phyloP scores from a whole-genome alignment of 2,329 filamentous ascomycete genomes.

The Triangularia setosa region DNA sequence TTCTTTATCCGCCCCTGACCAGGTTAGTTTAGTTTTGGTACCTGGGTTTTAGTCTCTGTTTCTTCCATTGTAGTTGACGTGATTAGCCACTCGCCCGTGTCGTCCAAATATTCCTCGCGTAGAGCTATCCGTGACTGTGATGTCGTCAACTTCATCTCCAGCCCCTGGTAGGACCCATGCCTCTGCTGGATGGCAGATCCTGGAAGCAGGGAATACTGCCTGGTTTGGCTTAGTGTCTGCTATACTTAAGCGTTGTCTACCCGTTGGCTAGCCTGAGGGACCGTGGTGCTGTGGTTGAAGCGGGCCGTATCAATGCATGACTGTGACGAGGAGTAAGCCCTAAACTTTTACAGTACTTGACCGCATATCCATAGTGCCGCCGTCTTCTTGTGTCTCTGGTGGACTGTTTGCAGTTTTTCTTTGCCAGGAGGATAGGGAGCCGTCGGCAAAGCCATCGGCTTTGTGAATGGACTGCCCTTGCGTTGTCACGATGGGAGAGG shows the following conservation, averaged over 20 bases:
- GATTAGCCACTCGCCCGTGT: not conserved
- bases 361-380: not conserved
- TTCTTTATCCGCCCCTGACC: not conserved
- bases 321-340: not conserved
- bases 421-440: not conserved
- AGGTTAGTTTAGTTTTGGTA: not conserved
- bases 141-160: not conserved
- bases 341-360: not conserved
- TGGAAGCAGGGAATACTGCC: not conserved
- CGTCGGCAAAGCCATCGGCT: not conserved
- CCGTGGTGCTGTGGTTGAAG: not conserved
- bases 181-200: not conserved
- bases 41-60: not conserved
- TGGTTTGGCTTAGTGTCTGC: not conserved
- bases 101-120: not conserved
- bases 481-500: not conserved
- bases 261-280: not conserved
- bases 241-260: not conserved
- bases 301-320: slow-evolving; percentile 2
- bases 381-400: not conserved
- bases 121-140: not conserved
- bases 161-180: not conserved
- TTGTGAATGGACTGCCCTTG: not conserved
- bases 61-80: not conserved
- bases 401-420: not conserved